Conservation (phyloP, 1,284 basidiomycete genomes). For the Austropuccinia psidii region DNA sequence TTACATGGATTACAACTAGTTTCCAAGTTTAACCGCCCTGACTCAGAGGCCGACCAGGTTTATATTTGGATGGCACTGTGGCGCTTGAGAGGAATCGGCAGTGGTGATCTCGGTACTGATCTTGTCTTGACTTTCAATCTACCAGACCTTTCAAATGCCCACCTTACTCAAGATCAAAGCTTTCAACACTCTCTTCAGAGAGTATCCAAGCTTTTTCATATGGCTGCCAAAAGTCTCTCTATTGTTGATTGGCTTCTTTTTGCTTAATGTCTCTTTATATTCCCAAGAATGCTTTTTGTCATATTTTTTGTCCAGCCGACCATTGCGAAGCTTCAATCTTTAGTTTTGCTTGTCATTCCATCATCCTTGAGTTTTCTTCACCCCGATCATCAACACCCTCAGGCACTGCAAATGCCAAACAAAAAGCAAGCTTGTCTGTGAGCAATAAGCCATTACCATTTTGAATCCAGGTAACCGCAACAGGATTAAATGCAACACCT, state of each 20-base stretch:
- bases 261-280: slow-evolving; percentile 24
- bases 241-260: slow-evolving; percentile 71
- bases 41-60: slow-evolving; percentile 57
- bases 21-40: slow-evolving; percentile 63
- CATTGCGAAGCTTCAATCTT: neutral
- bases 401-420: slow-evolving; percentile 20
- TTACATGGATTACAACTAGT: slow-evolving; percentile 65
- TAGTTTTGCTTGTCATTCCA: neutral
- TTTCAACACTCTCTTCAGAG: slow-evolving; percentile 47
- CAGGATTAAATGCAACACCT: slow-evolving; percentile 17
- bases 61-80: slow-evolving; percentile 69
- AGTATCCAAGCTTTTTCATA: slow-evolving; percentile 48
- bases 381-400: neutral
- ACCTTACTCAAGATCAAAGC: no score
- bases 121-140: slow-evolving; percentile 74
- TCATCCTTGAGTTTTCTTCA: neutral
- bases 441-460: slow-evolving; percentile 7
- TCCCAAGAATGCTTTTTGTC: neutral
- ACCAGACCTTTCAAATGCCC: slow-evolving; percentile 53
- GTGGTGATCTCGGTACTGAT: slow-evolving; percentile 58
- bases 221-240: slow-evolving; percentile 56
- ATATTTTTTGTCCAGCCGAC: neutral
- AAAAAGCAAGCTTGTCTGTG: slow-evolving; percentile 21
- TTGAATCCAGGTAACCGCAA: neutral
- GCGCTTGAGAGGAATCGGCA: slow-evolving; percentile 54